phyloP scores from a whole-genome alignment of 1,284 basidiomycete species.

The Malassezia vespertilionis region DNA sequence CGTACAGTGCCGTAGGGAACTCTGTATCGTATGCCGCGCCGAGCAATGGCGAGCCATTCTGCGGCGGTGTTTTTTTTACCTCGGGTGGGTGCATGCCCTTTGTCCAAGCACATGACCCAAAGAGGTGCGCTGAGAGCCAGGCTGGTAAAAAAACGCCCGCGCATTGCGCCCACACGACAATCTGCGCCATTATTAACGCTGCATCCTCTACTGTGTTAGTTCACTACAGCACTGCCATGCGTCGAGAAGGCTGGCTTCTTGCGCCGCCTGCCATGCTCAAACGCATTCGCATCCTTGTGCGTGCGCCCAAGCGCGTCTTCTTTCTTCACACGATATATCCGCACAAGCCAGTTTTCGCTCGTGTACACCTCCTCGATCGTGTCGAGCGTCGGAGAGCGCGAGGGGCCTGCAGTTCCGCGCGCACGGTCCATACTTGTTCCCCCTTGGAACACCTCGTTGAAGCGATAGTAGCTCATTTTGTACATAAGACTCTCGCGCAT shows the following conservation, averaged over 20 bases:
- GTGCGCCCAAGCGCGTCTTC: conserved; percentile 83
- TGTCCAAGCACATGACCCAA: no score
- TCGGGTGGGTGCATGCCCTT: no score
- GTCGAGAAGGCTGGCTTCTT: conserved; percentile 12
- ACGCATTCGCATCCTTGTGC: conserved; percentile 59
- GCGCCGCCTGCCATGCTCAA: conserved; percentile 75
- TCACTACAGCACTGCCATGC: conserved; percentile 3
- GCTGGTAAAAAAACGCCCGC: no score
- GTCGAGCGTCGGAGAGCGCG: conserved; percentile 29
- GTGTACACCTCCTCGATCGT: conserved; percentile 46
- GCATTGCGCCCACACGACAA: no score
- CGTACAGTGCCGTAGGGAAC: no score
- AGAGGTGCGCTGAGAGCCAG: no score
- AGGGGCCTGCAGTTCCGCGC: conserved; percentile 25
- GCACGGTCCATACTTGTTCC: conserved; percentile 37
- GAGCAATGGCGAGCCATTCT: no score
- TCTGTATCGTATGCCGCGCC: no score
- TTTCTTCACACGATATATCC: conserved; percentile 92
- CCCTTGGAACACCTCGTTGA: conserved; percentile 49
- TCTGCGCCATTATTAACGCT: no score
- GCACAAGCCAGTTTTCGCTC: conserved; percentile 49
- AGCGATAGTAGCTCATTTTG: conserved; percentile 47
- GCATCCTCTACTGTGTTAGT: no score
- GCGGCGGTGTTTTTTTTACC: no score
- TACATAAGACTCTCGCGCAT: conserved; percentile 91